Evolutionary conservation across 2,329 filamentous ascomycete genomes (phyloP), one percentile per base, ranked within the genome.

Genomic region (Uncinocarpus reesii): DNA sequence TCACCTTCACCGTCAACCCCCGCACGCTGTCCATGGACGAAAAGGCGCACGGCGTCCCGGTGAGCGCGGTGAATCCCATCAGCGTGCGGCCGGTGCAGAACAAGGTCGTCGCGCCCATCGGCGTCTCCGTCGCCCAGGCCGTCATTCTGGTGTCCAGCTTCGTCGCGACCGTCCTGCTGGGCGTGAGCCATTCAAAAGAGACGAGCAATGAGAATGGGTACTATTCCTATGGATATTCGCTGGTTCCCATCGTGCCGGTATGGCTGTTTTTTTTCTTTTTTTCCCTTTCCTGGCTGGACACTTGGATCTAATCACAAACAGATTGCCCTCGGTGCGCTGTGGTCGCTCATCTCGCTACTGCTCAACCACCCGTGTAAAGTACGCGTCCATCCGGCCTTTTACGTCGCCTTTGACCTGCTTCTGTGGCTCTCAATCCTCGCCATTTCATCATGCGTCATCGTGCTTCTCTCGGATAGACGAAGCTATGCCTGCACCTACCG

Each of bases 341-440:
- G 47, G 47, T 32, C 41, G 8, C 20, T 49, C 10, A 18, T 49
- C 5, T 32, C 37, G 1, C 20, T 49, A n/a, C 15, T 20, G 11
- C 20, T 49, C 7, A 20, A 32, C 6, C 32, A 24, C 2, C 8
- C 15, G 3, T n/a, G 28, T 18, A 44, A 21, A 40, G 20, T 15
- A 10, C 47, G 11, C 3, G 6, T 49, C 7, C 47, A 49, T 18
- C 47, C 47, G 10, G 47, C 47, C 7, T 45, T 49, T n/a, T 49
- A 45, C 35, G 47, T 49, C 26, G 32, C 41, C 10, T 49, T 49
- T 26, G 47, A 49, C 29, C 35, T 49, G 2, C 32, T 49, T 2
- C 47, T 49, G 13, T 49, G 47, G 47, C 41, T 49, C 3, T 7
- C 26, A 1, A 7, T 49, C 29, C 7, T 49, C 23, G n/a, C 10